Base-by-base conservation (phyloP, 306 rosid species). In the Trifolium dubium region DNA sequence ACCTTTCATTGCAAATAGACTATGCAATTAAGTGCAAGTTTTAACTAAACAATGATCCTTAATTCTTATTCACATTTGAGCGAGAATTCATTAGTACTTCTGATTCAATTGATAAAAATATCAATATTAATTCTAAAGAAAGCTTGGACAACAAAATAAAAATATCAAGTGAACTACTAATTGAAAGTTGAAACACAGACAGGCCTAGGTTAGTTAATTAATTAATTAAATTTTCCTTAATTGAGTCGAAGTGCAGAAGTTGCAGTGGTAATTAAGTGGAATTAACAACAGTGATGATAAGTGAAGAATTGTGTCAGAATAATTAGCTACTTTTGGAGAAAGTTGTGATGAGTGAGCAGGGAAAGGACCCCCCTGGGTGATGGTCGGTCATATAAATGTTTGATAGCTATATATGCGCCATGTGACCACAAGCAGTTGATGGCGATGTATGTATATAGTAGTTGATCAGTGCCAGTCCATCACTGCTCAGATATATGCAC, bases 401-500 rank as follows among this genome's bases (percentile, higher is more conserved):
- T 35, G 53, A 62, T 13, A n/a, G 19, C 50, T 2, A 62, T 32
- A 68, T 59, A 65, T 23, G 53, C 35, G 28, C 84, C 84, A 80
- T 71, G 84, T 80, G 84, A 75, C 49, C 31, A 14, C 37, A 41
- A 34, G 37, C 77, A 62, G 77, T 10, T 69, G 80, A 80, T 75
- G 69, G 80, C 18, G 77, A 75, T 56, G 72, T 60, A n/a, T 68
- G 79, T 79, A 4, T 79, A 5, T 72, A 35, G 50, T 31, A 30
- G 37, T 32, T 18, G 35, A 53, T 39, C 67, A 63, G 15, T 31
- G 32, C 40, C 70, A 74, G 63, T 74, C n/a, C 47, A 29, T 29
- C 76, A 29, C 79, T 31, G 71, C 53, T 72, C 82, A 78, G 46
- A 63, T 62, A 30, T 50, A 39, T 62, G 59, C 66, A 62, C 34